Base-by-base conservation (phyloP, 208 protist species). In the Phytomonas francai region DNA sequence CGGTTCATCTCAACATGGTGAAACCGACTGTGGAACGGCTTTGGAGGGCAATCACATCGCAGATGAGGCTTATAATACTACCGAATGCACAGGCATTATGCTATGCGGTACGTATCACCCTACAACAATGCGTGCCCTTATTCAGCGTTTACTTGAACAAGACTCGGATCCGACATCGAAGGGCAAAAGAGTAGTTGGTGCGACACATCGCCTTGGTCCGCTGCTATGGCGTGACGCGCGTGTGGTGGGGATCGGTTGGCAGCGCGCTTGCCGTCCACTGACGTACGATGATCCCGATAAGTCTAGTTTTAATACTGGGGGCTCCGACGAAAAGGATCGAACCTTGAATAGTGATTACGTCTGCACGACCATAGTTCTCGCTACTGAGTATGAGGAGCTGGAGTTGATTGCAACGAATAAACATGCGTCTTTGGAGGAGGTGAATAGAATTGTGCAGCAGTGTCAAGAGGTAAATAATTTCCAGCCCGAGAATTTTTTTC, bases 371-470 rank as follows among this genome's bases (percentile, higher is more conserved):
- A 45, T 93, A 42, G 56, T 95, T 28, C 59, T 95, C 14, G 87
- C 85, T 19, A 86, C 77, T 3, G 84, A 80, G 30, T 95, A 84
- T 72, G 87, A 93, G 74, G 83, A 91, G 77, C 77, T 89, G 33
- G 80, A 84, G 56, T 33, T 87, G 31, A 83, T 92, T 54, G 45
- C 45, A 51, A 73, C 67, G 36, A 70, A 81, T 14, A 71, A 71
- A 39, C 65, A 82, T 67, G 81, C 90, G 63, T 74, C 80, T 19
- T 77, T 89, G 0, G 80, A 78, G 19, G 86, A 85, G 62, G 76
- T 89, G 3, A 79, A 83, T n/a, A 84, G 89, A 29, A 71, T 87
- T 34, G 67, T 94, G 19, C 69, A 68, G 64, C 45, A 54, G 45
- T 54, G 45, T 19, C 45, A 54, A 6, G 45, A 54, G 45, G 11